Percentiles rank a stretch among this genome's conserved stretches.
These are phyloP conservation scores for Rhodotorula sp. DNA, from an alignment of 1,284 basidiomycete genomes.

Conservation along the genomic window DNA sequence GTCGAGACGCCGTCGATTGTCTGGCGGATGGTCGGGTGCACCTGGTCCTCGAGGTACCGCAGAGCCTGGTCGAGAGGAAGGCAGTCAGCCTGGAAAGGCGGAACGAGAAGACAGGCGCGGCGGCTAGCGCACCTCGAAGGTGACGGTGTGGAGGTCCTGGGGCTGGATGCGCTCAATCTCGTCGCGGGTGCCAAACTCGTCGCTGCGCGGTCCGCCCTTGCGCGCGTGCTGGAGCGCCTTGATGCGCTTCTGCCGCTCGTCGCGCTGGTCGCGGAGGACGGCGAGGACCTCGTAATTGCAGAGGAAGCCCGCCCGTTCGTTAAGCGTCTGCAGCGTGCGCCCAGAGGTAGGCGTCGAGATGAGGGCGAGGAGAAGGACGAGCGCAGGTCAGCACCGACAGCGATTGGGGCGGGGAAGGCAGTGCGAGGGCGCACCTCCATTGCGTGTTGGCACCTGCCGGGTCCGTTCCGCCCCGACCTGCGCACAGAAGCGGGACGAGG, in stretches of 20 bases:
- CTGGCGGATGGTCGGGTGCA: constrained; percentile 70
- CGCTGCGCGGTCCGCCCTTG: constrained; percentile 58
- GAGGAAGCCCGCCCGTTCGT: constrained; percentile 73
- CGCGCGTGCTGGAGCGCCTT: constrained; percentile 59
- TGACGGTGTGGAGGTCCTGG: constrained; percentile 79
- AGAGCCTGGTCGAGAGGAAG: constrained; percentile 70
- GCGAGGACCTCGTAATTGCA: constrained; percentile 83
- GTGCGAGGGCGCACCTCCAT: constrained; percentile 1
- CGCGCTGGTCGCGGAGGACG: constrained; percentile 64
- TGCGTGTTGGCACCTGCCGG: background rate
- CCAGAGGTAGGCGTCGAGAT: background rate
- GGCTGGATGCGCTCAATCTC: constrained; percentile 39
- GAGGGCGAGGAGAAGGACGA: background rate
- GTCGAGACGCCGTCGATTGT: constrained; percentile 64
- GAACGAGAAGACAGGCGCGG: background rate
- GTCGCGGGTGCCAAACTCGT: constrained; percentile 54
- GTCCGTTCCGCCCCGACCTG: no score
- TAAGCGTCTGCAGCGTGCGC: constrained; percentile 64
- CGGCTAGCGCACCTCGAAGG: constrained; percentile 71
- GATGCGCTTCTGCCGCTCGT: constrained; percentile 62
- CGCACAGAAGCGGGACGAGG: background rate
- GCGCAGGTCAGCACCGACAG: background rate
- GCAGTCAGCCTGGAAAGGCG: background rate
- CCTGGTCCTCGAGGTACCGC: constrained; percentile 72
- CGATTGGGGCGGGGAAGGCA: no score